A percentile compares a stretch with the other conserved stretches of the same genome.
Conservation (phyloP, 495 filamentous ascomycete genomes). For the Hypoxylon crocopeplum region DNA sequence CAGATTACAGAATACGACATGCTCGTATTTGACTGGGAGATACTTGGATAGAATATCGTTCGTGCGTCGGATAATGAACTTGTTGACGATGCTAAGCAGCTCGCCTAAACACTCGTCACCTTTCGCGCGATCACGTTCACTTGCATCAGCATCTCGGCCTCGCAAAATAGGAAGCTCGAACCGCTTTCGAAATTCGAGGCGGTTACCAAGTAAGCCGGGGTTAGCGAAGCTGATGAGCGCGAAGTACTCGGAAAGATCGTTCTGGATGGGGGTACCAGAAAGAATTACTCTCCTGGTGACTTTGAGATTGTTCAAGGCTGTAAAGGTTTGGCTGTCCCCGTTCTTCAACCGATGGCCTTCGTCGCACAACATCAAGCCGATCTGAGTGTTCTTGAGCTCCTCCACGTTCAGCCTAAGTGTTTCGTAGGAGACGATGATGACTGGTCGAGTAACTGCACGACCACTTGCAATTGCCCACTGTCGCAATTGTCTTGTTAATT, state of each 20-base stretch:
- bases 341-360: conserved; percentile 99
- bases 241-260: conserved; percentile 97
- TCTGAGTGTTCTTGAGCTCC: conserved; percentile 83
- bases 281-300: conserved; percentile 92
- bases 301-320: conserved; percentile 85
- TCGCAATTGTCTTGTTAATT: conserved; percentile 84
- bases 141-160: conserved; percentile 89
- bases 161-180: conserved; percentile 93
- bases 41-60: conserved; percentile 99
- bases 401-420: conserved; percentile 90
- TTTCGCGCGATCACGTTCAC: conserved; percentile 79
- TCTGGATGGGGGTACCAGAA: conserved; percentile 97
- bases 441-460: conserved; percentile 86
- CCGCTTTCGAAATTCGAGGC: conserved; percentile 91
- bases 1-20: conserved; percentile 99
- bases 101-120: conserved; percentile 86
- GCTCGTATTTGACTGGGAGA: conserved; percentile 97
- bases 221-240: conserved; percentile 96
- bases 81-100: conserved; percentile 87
- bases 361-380: conserved; percentile 95
- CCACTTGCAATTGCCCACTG: conserved; percentile 95
- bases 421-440: conserved; percentile 99
- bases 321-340: conserved; percentile 93
- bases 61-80: conserved; percentile 97
- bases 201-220: conserved; percentile 85